Conservation (phyloP, 1,139 yeast species). For the Geotrichum cucujoidarum region DNA sequence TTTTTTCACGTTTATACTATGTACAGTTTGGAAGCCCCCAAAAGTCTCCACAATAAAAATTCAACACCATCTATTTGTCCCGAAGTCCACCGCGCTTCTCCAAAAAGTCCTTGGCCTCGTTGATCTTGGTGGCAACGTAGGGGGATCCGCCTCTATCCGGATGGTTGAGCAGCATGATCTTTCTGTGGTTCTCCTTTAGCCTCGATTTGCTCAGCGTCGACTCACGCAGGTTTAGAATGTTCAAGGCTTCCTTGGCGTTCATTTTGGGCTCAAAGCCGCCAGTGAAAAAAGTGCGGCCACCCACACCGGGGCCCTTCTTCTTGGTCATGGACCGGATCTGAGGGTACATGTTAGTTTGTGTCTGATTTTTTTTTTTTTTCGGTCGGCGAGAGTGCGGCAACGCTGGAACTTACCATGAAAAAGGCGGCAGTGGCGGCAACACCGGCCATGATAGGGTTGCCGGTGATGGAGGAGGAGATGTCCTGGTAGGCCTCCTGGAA, state of each 20-base stretch:
- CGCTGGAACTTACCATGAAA: slow-evolving; percentile 21
- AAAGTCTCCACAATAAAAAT: too few species aligned
- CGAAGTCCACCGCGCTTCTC: slow-evolving; percentile 69
- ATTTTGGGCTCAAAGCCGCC: slow-evolving; percentile 91
- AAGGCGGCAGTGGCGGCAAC: slow-evolving; percentile 58
- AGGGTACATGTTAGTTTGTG: slow-evolving; percentile 30
- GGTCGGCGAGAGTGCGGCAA: too few species aligned
- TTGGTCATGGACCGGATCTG: slow-evolving; percentile 62
- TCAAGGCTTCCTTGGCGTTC: slow-evolving; percentile 87
- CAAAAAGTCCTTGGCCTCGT: slow-evolving; percentile 92
- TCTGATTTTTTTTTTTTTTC: background rate
- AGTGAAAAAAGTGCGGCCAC: slow-evolving; percentile 66
- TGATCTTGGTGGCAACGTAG: slow-evolving; percentile 89
- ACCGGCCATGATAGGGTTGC: slow-evolving; percentile 73
- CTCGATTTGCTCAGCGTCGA: slow-evolving; percentile 67
- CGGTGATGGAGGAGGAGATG: slow-evolving; percentile 25
- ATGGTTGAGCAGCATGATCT: slow-evolving; percentile 88
- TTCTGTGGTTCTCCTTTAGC: slow-evolving; percentile 87
- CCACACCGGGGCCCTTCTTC: slow-evolving; percentile 64
- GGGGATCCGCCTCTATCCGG: slow-evolving; percentile 99
- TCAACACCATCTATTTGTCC: slow-evolving; percentile 6
- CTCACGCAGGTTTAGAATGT: slow-evolving; percentile 79
- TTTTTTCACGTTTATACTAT: background rate
- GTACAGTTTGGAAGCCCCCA: background rate
- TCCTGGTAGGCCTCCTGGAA: slow-evolving; percentile 20